phyloP scores from a whole-genome alignment of 2,329 filamentous ascomycete genomes.

The Penicillium occitanis region DNA sequence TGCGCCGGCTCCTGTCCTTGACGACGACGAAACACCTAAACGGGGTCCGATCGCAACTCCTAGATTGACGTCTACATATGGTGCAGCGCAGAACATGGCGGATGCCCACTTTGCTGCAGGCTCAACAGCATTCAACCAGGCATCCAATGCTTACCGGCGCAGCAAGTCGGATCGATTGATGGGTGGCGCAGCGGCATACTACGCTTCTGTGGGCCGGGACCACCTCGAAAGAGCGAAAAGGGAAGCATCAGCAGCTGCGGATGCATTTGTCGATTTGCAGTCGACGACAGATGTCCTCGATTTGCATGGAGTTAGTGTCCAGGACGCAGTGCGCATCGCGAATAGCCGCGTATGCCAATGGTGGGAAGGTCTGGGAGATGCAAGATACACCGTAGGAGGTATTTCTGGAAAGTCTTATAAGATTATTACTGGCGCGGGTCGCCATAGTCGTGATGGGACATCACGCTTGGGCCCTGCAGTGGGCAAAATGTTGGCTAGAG shows the following conservation, averaged over 20 bases:
- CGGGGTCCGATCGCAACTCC: constrained; percentile 14
- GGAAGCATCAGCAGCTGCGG: constrained; percentile 66
- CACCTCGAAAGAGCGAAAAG: constrained; percentile 58
- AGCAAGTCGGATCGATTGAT: constrained; percentile 71
- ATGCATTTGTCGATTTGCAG: constrained; percentile 66
- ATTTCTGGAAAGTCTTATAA: constrained; percentile 60
- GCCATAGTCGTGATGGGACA: constrained; percentile 73
- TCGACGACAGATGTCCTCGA: constrained; percentile 66
- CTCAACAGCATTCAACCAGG: constrained; percentile 56
- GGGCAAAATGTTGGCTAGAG: constrained; percentile 68
- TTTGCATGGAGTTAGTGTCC: constrained; percentile 78
- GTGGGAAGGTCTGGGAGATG: constrained; percentile 74
- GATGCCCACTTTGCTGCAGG: constrained; percentile 49
- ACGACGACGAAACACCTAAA: constrained; percentile 26
- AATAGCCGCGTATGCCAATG: constrained; percentile 65
- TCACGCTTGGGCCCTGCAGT: constrained; percentile 78
- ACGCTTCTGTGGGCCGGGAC: constrained; percentile 68
- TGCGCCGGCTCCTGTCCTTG: constrained; percentile 27
- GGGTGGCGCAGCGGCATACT: constrained; percentile 73
- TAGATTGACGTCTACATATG: constrained; percentile 25
- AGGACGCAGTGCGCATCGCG: constrained; percentile 78
- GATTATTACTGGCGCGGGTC: constrained; percentile 78
- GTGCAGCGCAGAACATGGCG: constrained; percentile 39
- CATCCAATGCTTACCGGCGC: constrained; percentile 58
- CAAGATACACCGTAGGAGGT: constrained; percentile 51